Evolutionary conservation across 495 filamentous ascomycete species (phyloP).

Genomic region (Penicillium paxilli): DNA sequence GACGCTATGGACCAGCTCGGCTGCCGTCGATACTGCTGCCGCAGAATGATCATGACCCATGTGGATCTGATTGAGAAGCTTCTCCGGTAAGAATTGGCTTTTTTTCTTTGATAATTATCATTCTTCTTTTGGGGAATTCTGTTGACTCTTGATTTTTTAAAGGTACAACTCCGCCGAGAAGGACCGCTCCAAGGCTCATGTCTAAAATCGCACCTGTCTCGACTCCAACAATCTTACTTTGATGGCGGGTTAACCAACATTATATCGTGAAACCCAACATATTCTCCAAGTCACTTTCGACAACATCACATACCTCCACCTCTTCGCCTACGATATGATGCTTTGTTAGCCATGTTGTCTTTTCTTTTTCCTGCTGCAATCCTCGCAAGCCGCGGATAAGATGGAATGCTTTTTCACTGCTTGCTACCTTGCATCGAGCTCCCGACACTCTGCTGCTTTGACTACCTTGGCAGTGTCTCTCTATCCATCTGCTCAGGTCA

Average conservation of each 20-base stretch:
- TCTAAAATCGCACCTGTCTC: slow-evolving; percentile 19
- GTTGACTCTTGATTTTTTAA: slow-evolving; percentile 4
- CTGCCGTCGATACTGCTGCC: slow-evolving; percentile 94
- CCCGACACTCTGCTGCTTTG: too few relatives aligned
- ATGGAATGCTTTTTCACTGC: too few relatives aligned
- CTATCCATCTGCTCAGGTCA: too few relatives aligned
- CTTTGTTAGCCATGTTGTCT: too few relatives aligned
- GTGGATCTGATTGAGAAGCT: slow-evolving; percentile 99
- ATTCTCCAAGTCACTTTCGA: background rate
- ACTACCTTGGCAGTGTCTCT: too few relatives aligned
- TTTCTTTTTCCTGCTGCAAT: too few relatives aligned
- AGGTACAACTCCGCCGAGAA: slow-evolving; percentile 39
- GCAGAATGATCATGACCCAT: slow-evolving; percentile 99
- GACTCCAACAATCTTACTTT: slow-evolving; percentile 1
- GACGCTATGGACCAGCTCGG: slow-evolving; percentile 93
- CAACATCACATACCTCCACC: background rate
- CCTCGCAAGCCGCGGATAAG: too few relatives aligned
- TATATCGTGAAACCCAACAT: background rate
- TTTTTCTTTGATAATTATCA: background rate
- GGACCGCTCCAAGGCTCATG: slow-evolving; percentile 34
- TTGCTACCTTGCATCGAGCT: too few relatives aligned
- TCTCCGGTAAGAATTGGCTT: slow-evolving; percentile 77
- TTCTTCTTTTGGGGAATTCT: background rate
- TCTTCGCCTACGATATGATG: too few relatives aligned
- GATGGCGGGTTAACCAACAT: background rate